These are phyloP conservation scores for Diutina neorugosa DNA, from an alignment of 1,139 yeast genomes.

Conservation along the genomic window DNA sequence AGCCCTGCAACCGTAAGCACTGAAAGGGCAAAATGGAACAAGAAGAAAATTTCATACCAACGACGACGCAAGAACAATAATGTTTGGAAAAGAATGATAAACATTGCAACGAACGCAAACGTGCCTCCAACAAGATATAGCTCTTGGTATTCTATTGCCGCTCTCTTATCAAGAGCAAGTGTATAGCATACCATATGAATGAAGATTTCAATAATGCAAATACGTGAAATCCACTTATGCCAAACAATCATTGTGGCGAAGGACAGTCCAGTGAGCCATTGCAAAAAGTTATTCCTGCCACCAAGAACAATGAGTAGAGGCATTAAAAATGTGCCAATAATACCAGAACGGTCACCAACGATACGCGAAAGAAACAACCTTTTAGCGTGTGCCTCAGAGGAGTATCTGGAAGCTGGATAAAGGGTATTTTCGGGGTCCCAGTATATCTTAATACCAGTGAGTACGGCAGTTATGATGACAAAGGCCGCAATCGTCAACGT, in stretches of 20 bases:
- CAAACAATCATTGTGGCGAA: constrained; percentile 23
- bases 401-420: not conserved
- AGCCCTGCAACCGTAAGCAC: not conserved
- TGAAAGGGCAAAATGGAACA: not conserved
- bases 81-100: not conserved
- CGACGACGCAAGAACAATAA: not conserved
- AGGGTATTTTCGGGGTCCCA: not conserved
- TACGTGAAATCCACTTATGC: constrained; percentile 25
- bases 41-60: constrained; percentile 1
- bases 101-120: not conserved
- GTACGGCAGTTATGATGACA: not conserved
- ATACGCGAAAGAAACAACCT: constrained; percentile 5
- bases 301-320: constrained; percentile 29
- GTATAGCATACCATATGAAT: not conserved
- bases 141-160: not conserved
- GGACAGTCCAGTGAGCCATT: constrained; percentile 29
- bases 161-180: not conserved
- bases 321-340: constrained; percentile 12
- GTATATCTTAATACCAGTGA: not conserved
- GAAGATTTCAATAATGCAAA: not conserved
- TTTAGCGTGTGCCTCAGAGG: not conserved
- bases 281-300: constrained; percentile 32
- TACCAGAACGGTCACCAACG: constrained; percentile 9
- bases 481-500: not conserved
- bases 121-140: not conserved